Conservation (phyloP, 495 filamentous ascomycete species). For the Penicillium arizonense region DNA sequence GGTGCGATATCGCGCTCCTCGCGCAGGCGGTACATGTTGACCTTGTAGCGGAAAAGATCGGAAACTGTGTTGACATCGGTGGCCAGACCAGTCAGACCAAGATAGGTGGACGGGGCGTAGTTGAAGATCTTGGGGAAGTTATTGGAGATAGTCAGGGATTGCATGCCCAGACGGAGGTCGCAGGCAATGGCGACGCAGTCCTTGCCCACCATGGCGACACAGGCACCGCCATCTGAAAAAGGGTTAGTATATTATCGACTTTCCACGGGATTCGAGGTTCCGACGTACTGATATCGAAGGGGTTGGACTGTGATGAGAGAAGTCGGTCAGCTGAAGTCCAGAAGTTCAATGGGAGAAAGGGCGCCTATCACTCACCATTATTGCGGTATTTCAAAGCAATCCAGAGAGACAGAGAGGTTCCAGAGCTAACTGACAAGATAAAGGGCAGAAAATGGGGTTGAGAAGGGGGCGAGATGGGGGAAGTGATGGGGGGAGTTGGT, state of each 20-base stretch:
- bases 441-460: slow-evolving; percentile 7
- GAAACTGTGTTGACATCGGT: slow-evolving; percentile 93
- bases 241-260: slow-evolving; percentile 26
- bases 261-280: slow-evolving; percentile 5
- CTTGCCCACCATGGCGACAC: slow-evolving; percentile 98
- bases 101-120: slow-evolving; percentile 86
- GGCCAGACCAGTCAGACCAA: slow-evolving; percentile 94
- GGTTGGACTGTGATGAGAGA: slow-evolving; percentile 58
- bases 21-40: slow-evolving; percentile 98
- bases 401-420: slow-evolving; percentile 1
- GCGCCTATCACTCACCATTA: slow-evolving; percentile 27
- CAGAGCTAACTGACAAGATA: slow-evolving; percentile 13
- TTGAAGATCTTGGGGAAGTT: slow-evolving; percentile 99
- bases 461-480: slow-evolving; percentile 15
- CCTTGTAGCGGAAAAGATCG: slow-evolving; percentile 98
- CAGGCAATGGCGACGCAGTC: slow-evolving; percentile 99
- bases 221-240: slow-evolving; percentile 82
- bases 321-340: slow-evolving; percentile 32
- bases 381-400: slow-evolving; percentile 22
- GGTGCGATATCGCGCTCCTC: slow-evolving; percentile 96
- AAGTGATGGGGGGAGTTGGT: slow-evolving; percentile 31
- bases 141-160: slow-evolving; percentile 95
- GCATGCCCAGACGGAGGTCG: slow-evolving; percentile 95
- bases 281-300: slow-evolving; percentile 84
- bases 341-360: slow-evolving; percentile 14